These are phyloP conservation scores for Trametes elegans DNA, from an alignment of 768 basidiomycete species.

Conservation along the genomic window DNA sequence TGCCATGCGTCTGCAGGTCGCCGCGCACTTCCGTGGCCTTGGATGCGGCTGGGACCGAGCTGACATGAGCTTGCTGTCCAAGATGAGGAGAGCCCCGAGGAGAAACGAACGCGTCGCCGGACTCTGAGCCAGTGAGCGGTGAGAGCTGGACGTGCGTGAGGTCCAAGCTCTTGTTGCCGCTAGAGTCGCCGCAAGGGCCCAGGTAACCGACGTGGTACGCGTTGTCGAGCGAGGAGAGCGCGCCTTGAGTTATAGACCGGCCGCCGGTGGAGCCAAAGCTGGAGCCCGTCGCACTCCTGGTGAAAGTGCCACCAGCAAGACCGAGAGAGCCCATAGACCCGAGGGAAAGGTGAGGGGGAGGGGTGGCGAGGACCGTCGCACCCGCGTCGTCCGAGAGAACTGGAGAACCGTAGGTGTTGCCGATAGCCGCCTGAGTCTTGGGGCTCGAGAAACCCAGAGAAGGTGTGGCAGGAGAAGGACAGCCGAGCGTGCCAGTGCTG, in stretches of 20 bases:
- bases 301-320: background rate
- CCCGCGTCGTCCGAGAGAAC: slow-evolving; percentile 16
- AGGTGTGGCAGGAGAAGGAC: slow-evolving; percentile 2
- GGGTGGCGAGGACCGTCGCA: background rate
- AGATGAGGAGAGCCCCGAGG: background rate
- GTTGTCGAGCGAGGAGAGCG: background rate
- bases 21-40: background rate
- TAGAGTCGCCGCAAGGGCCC: background rate
- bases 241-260: background rate
- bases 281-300: background rate
- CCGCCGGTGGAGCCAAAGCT: background rate
- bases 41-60: background rate
- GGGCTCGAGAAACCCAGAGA: slow-evolving; percentile 1
- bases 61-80: background rate
- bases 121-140: background rate
- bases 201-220: background rate
- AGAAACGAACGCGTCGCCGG: background rate
- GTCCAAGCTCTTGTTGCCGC: background rate
- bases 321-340: slow-evolving; percentile 3
- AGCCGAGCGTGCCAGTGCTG: slow-evolving; percentile 4
- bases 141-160: slow-evolving; percentile 11
- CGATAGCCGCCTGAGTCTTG: too few species aligned
- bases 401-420: slow-evolving; percentile 6
- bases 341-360: slow-evolving; percentile 4
- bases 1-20: background rate